Conservation (phyloP, 2,329 filamentous ascomycete species). For the Endothia cerciana region DNA sequence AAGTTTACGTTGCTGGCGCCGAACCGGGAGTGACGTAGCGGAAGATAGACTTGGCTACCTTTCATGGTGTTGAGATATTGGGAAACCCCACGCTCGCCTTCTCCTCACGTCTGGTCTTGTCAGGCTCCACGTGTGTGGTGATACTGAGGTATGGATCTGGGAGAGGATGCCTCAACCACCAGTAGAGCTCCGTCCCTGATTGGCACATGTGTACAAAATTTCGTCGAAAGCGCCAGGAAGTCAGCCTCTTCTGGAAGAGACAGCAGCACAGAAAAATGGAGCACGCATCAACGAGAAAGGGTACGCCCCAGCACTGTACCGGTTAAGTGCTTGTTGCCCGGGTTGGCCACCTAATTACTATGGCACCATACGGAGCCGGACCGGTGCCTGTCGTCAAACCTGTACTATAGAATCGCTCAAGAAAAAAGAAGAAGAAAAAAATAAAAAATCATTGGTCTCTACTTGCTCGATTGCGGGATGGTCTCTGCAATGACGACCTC, state of each 20-base stretch:
- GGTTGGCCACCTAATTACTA: not conserved
- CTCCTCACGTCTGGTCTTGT: not conserved
- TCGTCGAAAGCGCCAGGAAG: not conserved
- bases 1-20: conserved; percentile 24
- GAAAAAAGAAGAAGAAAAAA: too few species aligned
- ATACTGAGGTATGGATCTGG: not conserved
- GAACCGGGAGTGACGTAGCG: not conserved
- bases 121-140: not conserved
- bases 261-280: too few species aligned
- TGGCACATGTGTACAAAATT: not conserved
- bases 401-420: not conserved
- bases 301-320: not conserved
- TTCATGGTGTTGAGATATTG: not conserved
- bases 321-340: not conserved
- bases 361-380: not conserved
- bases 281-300: too few species aligned
- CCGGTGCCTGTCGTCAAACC: not conserved
- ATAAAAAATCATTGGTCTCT: not conserved
- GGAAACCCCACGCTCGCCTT: not conserved
- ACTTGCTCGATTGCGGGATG: conserved; percentile 14
- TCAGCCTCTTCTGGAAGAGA: not conserved
- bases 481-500: not conserved
- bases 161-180: not conserved
- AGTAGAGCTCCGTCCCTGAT: not conserved
- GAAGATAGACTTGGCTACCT: not conserved